Conservation (phyloP, 805 yeast genomes). For the Scheffersomyces stipitis region DNA sequence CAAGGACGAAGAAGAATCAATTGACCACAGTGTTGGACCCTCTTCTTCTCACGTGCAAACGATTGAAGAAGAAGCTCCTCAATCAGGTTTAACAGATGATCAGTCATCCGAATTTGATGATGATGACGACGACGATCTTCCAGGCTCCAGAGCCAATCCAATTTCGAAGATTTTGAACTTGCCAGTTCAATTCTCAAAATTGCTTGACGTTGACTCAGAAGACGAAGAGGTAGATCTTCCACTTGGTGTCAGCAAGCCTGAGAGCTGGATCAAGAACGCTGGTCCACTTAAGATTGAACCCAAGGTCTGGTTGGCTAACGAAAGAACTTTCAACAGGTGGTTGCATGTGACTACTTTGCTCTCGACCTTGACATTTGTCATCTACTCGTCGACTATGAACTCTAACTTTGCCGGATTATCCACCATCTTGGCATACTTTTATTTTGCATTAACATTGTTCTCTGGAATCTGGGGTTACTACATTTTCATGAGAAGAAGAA, state of each 20-base stretch:
- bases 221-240: constrained; percentile 83
- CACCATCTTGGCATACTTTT: constrained; percentile 67
- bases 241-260: constrained; percentile 85
- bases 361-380: constrained; percentile 79
- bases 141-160: constrained; percentile 9
- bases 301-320: constrained; percentile 97
- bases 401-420: constrained; percentile 70
- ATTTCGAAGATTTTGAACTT: constrained; percentile 22
- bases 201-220: constrained; percentile 72
- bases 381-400: constrained; percentile 70
- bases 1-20: constrained; percentile 2
- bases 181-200: constrained; percentile 34
- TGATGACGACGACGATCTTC: constrained; percentile 25
- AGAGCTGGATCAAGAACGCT: constrained; percentile 73
- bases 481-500: constrained; percentile 69
- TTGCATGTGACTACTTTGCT: constrained; percentile 82
- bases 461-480: constrained; percentile 88
- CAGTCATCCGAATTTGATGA: constrained; percentile 30
- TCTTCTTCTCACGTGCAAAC: not conserved
- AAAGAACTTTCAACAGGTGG: constrained; percentile 96
- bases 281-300: constrained; percentile 96
- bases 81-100: constrained; percentile 15
- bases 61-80: not conserved
- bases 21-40: not conserved
- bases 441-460: constrained; percentile 79